Evolutionary conservation across 2,329 filamentous ascomycete species (phyloP), one percentile per base, ranked within the genome.

Genomic region (Monilinia laxa): DNA sequence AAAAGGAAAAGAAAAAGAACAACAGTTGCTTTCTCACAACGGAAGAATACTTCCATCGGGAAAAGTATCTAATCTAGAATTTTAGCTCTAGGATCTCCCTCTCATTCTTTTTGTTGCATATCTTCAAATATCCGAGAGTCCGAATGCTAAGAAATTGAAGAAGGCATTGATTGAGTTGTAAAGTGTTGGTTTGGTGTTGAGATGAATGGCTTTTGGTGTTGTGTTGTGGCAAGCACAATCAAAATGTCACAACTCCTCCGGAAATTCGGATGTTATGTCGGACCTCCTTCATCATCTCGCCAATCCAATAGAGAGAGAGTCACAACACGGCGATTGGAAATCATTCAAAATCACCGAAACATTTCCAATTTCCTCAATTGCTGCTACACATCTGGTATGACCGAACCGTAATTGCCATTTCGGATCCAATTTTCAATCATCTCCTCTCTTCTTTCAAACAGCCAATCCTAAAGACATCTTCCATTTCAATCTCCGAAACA

Each of bases 201-300:
- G 31, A 35, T 35, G 7, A 5, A 35, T 35, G 31, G 31, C 31
- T 6, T 35, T 35, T 35, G 31, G 31, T 35, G 31, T 35, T 35
- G 31, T 7, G 16, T 28, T 45, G 16, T 45, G 25, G 56, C 31
- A 3, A 10, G 47, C 20, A 38, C 16, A 35, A 35, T 35, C 31
- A 35, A 35, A 35, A 35, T 35, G 11, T 55, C 18, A 35, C 40
- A 59, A 5, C 16, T 35, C 28, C 25, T 23, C 57, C 57, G 57
- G 49, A 35, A 49, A 35, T 35, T 35, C 28, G 28, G 28, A 31
- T 35, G 7, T 35, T 35, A 35, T 35, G 31, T 35, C 28, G 18
- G 47, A 51, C 55, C 57, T 23, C 38, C 42, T 59, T 59, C 57
- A 59, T 57, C 57, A 59, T 57, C 57, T 59, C 57, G 57, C 25